Evolutionary conservation across 345 rosid genomes (phyloP), one percentile per base, ranked within the genome.

Genomic region (Brassica incana): DNA sequence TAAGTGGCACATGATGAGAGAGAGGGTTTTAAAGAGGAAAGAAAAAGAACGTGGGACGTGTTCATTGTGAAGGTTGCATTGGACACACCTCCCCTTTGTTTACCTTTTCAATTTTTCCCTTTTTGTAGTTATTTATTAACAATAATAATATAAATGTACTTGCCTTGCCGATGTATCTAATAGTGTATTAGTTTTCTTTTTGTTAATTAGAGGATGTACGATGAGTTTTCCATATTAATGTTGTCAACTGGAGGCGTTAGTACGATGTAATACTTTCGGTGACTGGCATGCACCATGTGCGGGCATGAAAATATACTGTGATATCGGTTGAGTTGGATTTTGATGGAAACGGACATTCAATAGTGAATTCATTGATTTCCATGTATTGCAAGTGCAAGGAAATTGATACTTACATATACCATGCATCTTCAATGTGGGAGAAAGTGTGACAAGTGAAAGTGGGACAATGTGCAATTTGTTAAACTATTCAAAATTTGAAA

Each of bases 1-100:
- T 78, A 78, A 78, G 77, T 78, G 80, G 56, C 80, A 63, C 63
- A 35, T 69, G 69, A 4, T 9, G 23, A 2, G 61, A 20, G 62
- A 27, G 52, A 66, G 48, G 54, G 76, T 71, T 72, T 76, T 80
- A 65, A 81, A 80, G 73, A 61, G 71, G 80, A 80, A 14, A 67
- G 69, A 61, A 67, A 77, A 76, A 81, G 40, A 79, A 78, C 71
- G 72, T 70, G 84, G 76, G 81, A 84, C 86, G 82, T 77, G 91
- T 83, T 75, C 83, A 77, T 75, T 58, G 77, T 80, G 77, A 78
- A 83, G 69, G 77, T 18, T 52, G 65, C 73, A 61, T 78, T 80
- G 72, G 72, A 64, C 58, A 77, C 86, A 86, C 84, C 81, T 88
- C 84, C 84, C 81, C 74, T 81, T 75, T 77, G 15, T 74, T 62